Base-by-base conservation (phyloP, 139 green algal genomes). In the Picochlorum sp. region DNA sequence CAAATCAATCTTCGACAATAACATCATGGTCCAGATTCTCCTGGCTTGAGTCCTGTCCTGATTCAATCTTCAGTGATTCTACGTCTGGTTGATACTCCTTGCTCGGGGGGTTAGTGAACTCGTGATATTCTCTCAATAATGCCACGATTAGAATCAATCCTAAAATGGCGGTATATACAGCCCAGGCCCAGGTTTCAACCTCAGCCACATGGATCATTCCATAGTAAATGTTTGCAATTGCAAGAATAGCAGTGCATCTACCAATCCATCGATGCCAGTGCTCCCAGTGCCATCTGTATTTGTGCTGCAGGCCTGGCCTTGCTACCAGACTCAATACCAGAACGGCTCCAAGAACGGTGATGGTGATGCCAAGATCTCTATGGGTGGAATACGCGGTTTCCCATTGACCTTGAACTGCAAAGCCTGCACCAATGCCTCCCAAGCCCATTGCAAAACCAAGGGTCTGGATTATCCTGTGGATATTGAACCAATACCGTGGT, bases 301-400 rank as follows among this genome's bases (percentile, higher is more conserved):
- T 44, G 8, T 51, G 22, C 20, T 22, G 20, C 8, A 2, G 20
- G 12, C 16, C 33, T 30, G 28, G 52, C 18, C 10, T 28, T 14
- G 20, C 24, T 14, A 59, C 24, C 33, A 59, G 14, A 18, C 20
- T 28, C 12, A 59, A 26, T 12, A 72, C 24, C 51, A 78, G 70
- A 5, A 73, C 36, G 4, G 65, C 12, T 3, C 70, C 70, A 31
- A 78, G 47, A 1, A 70, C 33, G 51, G 73, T 77, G 50, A 44
- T 59, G 9, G 45, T 5, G 31, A 78, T 64, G 24, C 72, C 72
- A 26, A 70, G 20, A 24, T 55, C 44, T 13, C 61, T 37, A 45
- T 76, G 61, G 1, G 22, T 20, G n/a, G 59, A 57, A 26, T 39
- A 59, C 13, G 9, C 33, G 6, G 59, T 55, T 44, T 41, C 50